phyloP scores from a whole-genome alignment of 805 yeast species.

The Helenozyma rhizophorensis region DNA sequence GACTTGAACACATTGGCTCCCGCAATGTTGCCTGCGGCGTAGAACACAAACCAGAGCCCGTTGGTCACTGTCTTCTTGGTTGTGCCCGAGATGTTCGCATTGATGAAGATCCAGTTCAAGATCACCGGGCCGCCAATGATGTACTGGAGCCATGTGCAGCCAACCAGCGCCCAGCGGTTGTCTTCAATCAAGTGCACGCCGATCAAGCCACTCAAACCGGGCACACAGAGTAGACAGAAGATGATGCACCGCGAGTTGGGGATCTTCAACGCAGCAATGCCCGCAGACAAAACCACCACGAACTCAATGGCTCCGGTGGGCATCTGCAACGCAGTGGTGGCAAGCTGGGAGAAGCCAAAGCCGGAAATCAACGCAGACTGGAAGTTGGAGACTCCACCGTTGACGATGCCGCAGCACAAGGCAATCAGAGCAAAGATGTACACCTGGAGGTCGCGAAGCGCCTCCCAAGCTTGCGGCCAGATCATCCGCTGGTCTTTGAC shows the following conservation, averaged over 20 bases:
- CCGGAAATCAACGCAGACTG: slow-evolving; percentile 24
- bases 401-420: slow-evolving; percentile 27
- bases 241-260: slow-evolving; percentile 16
- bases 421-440: slow-evolving; percentile 20
- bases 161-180: slow-evolving; percentile 22
- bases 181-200: slow-evolving; percentile 17
- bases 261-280: slow-evolving; percentile 18
- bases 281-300: slow-evolving; percentile 24
- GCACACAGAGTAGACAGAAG: slow-evolving; percentile 15
- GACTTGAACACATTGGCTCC: slow-evolving; percentile 24
- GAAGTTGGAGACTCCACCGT: slow-evolving; percentile 25
- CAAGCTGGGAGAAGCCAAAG: slow-evolving; percentile 28
- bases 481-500: slow-evolving; percentile 20
- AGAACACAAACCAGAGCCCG: slow-evolving; percentile 20
- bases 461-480: slow-evolving; percentile 18
- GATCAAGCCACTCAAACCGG: slow-evolving; percentile 23
- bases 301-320: slow-evolving; percentile 26
- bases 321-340: slow-evolving; percentile 23
- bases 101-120: slow-evolving; percentile 19
- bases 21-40: slow-evolving; percentile 27
- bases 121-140: slow-evolving; percentile 29
- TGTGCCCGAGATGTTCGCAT: slow-evolving; percentile 20
- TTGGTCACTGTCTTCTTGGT: slow-evolving; percentile 21
- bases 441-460: slow-evolving; percentile 17
- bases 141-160: slow-evolving; percentile 28